Conservation (phyloP, 106 monocot genomes). For the Posidonia australis region DNA sequence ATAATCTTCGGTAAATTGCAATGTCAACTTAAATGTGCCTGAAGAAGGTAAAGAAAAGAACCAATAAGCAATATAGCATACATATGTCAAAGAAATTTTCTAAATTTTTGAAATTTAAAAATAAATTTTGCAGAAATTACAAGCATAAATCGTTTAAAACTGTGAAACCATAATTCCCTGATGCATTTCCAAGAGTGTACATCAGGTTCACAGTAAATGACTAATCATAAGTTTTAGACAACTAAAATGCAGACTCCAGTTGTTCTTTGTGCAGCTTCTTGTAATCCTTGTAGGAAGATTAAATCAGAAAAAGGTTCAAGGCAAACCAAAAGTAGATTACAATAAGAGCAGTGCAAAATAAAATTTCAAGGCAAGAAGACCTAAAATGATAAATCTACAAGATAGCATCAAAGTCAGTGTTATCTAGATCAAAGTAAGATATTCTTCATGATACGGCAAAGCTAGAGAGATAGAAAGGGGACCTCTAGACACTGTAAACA, state of each 20-base stretch:
- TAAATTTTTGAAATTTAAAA: background rate
- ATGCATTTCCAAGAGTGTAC: background rate
- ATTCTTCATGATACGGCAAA: no score
- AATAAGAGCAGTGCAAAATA: no score
- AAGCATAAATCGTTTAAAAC: background rate
- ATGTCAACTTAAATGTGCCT: slow-evolving; percentile 19
- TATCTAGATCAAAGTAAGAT: no score
- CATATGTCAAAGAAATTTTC: background rate
- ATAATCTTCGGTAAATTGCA: slow-evolving; percentile 46
- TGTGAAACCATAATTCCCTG: background rate
- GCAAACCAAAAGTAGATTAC: no score
- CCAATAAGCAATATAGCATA: background rate
- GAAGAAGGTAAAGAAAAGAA: background rate
- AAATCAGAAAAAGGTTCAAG: no score
- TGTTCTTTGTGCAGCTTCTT: no score
- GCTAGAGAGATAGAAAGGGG: no score
- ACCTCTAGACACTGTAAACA: no score
- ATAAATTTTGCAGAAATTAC: background rate
- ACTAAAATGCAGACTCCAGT: background rate
- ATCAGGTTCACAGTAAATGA: background rate
- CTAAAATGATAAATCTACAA: no score
- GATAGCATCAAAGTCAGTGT: no score
- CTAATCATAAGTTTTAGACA: background rate
- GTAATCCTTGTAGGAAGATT: no score
- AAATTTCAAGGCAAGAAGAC: no score